A percentile compares a stretch with the other conserved stretches of the same genome.
Evolutionary conservation across 352 stramenopile genomes (phyloP).

Genomic region (Phytophthora crassamura): DNA sequence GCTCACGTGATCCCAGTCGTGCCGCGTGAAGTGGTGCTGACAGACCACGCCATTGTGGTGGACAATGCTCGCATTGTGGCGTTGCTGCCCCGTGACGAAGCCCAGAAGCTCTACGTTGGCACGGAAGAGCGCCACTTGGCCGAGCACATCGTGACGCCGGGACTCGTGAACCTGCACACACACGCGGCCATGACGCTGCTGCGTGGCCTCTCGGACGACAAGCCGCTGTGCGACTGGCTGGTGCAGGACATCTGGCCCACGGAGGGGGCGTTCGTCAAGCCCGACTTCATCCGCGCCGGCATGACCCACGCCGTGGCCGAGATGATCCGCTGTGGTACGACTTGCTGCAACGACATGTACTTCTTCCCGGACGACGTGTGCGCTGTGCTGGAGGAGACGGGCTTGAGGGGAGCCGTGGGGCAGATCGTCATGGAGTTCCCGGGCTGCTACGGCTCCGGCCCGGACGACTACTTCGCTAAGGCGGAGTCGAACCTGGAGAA

Average conservation of each 20-base stretch:
- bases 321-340: conserved; percentile 90
- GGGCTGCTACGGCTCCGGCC: conserved; percentile 55
- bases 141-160: conserved; percentile 83
- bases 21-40: conserved; percentile 69
- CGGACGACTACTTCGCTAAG: conserved; percentile 84
- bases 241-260: conserved; percentile 87
- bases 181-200: conserved; percentile 89
- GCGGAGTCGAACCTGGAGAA: conserved; percentile 64
- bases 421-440: conserved; percentile 84
- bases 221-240: conserved; percentile 85
- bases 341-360: conserved; percentile 94
- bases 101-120: conserved; percentile 54
- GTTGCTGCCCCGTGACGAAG: conserved; percentile 68
- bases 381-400: conserved; percentile 62
- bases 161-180: conserved; percentile 90
- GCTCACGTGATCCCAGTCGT: conserved; percentile 85
- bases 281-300: conserved; percentile 77
- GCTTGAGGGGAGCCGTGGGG: conserved; percentile 75
- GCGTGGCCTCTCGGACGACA: conserved; percentile 89
- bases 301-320: conserved; percentile 84
- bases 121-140: conserved; percentile 49
- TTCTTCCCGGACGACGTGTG: conserved; percentile 77
- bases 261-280: conserved; percentile 76
- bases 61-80: conserved; percentile 75
- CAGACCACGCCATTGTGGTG: conserved; percentile 82